phyloP scores from a whole-genome alignment of 371 early-diverging fungal species.

The Mucor indicus region DNA sequence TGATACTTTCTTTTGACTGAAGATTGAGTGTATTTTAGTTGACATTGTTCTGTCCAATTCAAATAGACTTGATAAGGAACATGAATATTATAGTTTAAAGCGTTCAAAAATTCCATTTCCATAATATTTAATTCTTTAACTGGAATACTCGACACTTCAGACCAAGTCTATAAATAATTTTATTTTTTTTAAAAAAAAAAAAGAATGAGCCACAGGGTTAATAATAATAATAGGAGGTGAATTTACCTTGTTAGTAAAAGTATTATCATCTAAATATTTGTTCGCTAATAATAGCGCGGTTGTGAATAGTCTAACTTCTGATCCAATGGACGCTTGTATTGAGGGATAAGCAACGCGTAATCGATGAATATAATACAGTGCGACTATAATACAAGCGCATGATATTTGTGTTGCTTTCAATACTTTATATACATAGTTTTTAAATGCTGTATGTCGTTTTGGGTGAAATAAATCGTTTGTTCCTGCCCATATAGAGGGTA shows the following conservation, averaged over 20 bases:
- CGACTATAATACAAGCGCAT: slow-evolving; percentile 34
- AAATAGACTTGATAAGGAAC: slow-evolving; percentile 34
- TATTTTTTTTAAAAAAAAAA: no score
- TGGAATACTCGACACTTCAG: slow-evolving; percentile 65
- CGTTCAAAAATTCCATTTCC: slow-evolving; percentile 71
- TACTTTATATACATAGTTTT: slow-evolving; percentile 47
- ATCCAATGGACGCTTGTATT: slow-evolving; percentile 46
- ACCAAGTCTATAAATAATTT: slow-evolving; percentile 55
- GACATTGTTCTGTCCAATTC: slow-evolving; percentile 40
- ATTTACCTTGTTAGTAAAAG: slow-evolving; percentile 61
- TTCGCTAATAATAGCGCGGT: slow-evolving; percentile 64
- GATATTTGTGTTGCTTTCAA: slow-evolving; percentile 52
- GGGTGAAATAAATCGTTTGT: slow-evolving; percentile 18
- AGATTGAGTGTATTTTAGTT: slow-evolving; percentile 13
- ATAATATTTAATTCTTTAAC: slow-evolving; percentile 66
- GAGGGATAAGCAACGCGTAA: slow-evolving; percentile 38
- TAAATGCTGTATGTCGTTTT: slow-evolving; percentile 38
- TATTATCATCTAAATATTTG: slow-evolving; percentile 70
- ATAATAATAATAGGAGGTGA: neutral
- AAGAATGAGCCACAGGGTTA: no score
- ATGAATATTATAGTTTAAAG: slow-evolving; percentile 52
- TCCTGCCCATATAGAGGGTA: slow-evolving; percentile 48
- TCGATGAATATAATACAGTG: slow-evolving; percentile 40
- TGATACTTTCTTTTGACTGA: neutral
- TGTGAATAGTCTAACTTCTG: slow-evolving; percentile 63